These are phyloP conservation scores for Meyerozyma elateridarum DNA, from an alignment of 1,139 yeast species.

Conservation along the genomic window DNA sequence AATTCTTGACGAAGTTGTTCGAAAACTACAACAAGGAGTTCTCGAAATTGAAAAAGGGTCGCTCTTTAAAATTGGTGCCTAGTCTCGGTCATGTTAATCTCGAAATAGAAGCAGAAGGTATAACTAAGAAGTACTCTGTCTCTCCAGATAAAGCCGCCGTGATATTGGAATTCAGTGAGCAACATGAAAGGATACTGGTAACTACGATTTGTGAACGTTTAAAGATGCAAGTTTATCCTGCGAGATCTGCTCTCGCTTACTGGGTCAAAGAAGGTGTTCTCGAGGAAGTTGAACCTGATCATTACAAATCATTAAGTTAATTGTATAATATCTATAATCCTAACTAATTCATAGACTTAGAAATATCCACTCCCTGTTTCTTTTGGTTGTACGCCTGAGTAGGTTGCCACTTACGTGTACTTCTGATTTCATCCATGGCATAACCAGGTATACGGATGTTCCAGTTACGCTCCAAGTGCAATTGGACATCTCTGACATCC, in stretches of 20 bases:
- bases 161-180: constrained; percentile 48
- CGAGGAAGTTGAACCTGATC: constrained; percentile 25
- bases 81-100: constrained; percentile 61
- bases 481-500: constrained; percentile 85
- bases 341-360: constrained; percentile 4
- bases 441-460: constrained; percentile 92
- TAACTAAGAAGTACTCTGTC: constrained; percentile 41
- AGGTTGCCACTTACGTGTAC: constrained; percentile 79
- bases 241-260: constrained; percentile 38
- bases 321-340: neutral
- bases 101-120: constrained; percentile 44
- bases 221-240: constrained; percentile 36
- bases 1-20: constrained; percentile 37
- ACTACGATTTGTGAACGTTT: constrained; percentile 23
- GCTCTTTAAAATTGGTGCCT: constrained; percentile 56
- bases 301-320: constrained; percentile 15
- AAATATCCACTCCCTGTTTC: constrained; percentile 4
- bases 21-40: constrained; percentile 40
- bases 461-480: constrained; percentile 94
- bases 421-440: constrained; percentile 83
- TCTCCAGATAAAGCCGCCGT: constrained; percentile 70
- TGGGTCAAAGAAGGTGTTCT: constrained; percentile 58
- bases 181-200: constrained; percentile 21
- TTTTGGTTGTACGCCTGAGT: constrained; percentile 52
- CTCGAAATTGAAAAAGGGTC: constrained; percentile 45